Conservation (phyloP, 2,329 filamentous ascomycete species). For the Fusarium transvaalense region DNA sequence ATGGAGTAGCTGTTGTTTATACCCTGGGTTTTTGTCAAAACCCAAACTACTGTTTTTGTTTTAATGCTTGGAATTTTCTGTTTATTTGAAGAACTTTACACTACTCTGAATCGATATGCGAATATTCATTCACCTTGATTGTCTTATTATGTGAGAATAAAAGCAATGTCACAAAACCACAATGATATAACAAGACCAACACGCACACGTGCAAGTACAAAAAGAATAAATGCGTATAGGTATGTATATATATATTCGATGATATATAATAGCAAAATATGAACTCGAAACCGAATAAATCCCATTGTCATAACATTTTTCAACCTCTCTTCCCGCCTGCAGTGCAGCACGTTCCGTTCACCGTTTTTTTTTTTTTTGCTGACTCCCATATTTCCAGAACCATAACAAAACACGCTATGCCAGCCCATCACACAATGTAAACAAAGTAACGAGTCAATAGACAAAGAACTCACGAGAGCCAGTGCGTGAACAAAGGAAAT, state of each 20-base stretch:
- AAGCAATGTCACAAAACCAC: not conserved
- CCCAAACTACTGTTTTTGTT: conserved; percentile 13
- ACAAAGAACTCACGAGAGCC: not conserved
- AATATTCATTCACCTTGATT: conserved; percentile 32
- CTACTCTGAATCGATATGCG: conserved; percentile 40
- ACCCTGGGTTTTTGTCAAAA: conserved; percentile 35
- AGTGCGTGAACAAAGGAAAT: conserved; percentile 13
- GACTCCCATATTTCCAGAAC: conserved; percentile 38
- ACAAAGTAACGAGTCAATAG: conserved; percentile 33
- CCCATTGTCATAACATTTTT: not conserved
- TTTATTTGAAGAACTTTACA: conserved; percentile 27
- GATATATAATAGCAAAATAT: not conserved
- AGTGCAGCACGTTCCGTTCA: conserved; percentile 17
- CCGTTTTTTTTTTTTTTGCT: conserved; percentile 28
- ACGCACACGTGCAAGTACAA: not conserved
- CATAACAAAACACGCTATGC: conserved; percentile 28
- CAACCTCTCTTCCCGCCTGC: not conserved
- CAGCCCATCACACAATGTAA: conserved; percentile 28
- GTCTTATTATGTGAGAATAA: not conserved
- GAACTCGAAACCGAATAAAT: not conserved
- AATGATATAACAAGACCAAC: not conserved
- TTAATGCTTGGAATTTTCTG: conserved; percentile 8
- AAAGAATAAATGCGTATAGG: too few relatives aligned
- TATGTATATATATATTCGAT: conserved; percentile 8
- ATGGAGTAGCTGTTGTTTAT: conserved; percentile 43